Percentiles rank a stretch among this genome's conserved stretches.
Conservation (phyloP, 495 filamentous ascomycete genomes). For the Beverwykella pulmonaria region DNA sequence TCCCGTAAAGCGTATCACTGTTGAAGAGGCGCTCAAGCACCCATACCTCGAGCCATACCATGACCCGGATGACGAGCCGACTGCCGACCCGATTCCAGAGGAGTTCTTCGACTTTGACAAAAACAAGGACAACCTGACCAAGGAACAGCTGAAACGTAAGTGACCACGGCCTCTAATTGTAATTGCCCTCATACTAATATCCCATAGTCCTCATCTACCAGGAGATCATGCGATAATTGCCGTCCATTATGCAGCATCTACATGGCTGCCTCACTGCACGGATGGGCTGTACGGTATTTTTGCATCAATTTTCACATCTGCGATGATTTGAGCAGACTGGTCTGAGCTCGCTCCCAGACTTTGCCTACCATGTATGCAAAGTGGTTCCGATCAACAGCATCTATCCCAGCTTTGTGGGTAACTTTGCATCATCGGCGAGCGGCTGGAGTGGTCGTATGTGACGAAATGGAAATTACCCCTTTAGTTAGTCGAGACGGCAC, state of each 20-base stretch:
- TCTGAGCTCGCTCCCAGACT: constrained; percentile 15
- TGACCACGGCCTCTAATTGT: constrained; percentile 14
- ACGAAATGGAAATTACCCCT: neutral
- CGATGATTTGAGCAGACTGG: constrained; percentile 9
- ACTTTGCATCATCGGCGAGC: neutral
- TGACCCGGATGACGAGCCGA: constrained; percentile 98
- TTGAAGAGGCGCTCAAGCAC: constrained; percentile 95
- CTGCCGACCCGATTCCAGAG: constrained; percentile 91
- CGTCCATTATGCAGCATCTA: neutral
- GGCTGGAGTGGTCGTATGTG: neutral
- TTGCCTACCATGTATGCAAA: constrained; percentile 2
- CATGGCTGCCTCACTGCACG: neutral
- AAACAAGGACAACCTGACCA: constrained; percentile 97
- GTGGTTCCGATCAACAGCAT: neutral
- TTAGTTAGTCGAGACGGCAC: neutral
- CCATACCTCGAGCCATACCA: constrained; percentile 99
- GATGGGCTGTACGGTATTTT: neutral
- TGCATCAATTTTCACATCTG: neutral
- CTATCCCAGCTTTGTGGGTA: neutral
- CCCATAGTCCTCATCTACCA: constrained; percentile 82
- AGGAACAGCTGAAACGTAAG: constrained; percentile 92
- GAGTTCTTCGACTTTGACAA: constrained; percentile 99
- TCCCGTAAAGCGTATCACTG: constrained; percentile 95
- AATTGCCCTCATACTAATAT: constrained; percentile 29
- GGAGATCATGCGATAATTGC: constrained; percentile 94